Conservation (phyloP, 805 yeast genomes). For the Sugiyamaella qingdaonensis region DNA sequence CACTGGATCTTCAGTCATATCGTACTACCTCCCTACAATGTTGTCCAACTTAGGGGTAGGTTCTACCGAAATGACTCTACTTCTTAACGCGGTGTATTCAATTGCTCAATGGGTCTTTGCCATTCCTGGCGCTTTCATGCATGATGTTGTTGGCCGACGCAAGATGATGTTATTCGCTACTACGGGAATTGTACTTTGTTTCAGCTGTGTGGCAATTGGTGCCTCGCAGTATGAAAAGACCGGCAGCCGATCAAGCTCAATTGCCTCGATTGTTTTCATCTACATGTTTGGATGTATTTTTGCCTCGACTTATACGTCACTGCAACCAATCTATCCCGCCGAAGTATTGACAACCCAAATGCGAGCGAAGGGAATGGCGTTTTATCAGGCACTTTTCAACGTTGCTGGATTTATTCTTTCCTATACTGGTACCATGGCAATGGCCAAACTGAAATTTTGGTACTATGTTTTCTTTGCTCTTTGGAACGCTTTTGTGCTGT, state of each 20-base stretch:
- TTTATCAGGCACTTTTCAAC: conserved; percentile 24
- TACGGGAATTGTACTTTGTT: conserved; percentile 22
- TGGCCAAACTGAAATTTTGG: conserved; percentile 31
- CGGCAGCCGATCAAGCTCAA: conserved; percentile 21
- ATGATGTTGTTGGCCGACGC: conserved; percentile 30
- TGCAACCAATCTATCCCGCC: conserved; percentile 34
- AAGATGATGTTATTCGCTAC: conserved; percentile 25
- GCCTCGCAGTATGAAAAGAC: conserved; percentile 23
- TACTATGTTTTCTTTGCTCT: conserved; percentile 32
- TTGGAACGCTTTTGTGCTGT: conserved; percentile 30
- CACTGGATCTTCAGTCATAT: conserved; percentile 10
- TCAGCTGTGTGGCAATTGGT: conserved; percentile 27
- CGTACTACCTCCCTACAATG: conserved; percentile 16
- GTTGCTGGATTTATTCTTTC: conserved; percentile 22
- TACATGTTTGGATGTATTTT: conserved; percentile 16
- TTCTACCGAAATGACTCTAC: not conserved
- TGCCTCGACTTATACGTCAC: conserved; percentile 32
- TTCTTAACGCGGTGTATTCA: conserved; percentile 8
- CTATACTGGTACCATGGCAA: conserved; percentile 26
- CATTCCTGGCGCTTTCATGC: conserved; percentile 20
- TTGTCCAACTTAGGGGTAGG: conserved; percentile 8
- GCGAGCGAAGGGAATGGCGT: conserved; percentile 28
- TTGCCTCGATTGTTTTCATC: conserved; percentile 16
- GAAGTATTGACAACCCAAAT: conserved; percentile 27
- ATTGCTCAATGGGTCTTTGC: conserved; percentile 13